Evolutionary conservation across 305 asterid species (phyloP), one percentile per base, ranked within the genome.

Genomic region (Fraxinus angustifolia): DNA sequence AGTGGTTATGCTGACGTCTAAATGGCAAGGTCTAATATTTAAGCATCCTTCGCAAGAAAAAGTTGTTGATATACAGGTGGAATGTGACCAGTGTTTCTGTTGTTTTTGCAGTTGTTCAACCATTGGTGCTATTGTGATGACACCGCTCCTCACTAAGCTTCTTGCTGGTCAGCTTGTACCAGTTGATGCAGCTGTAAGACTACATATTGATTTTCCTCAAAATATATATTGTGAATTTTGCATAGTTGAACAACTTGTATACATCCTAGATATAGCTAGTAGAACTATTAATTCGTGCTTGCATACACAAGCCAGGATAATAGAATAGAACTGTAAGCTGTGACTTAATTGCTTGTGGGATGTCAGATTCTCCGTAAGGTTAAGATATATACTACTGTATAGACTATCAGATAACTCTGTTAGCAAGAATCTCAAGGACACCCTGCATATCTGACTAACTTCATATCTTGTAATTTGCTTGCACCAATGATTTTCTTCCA

Each of bases 161-260:
- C 91, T 95, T 78, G 99, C 99, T 0, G 98, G 98, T 82, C 99
- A 95, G 83, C 98, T 95, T 83, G 99, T 95, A 83, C 99, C 99
- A 3, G 99, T 95, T 79, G 98, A 95, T 90, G 98, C 99, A 31
- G 97, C 97, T 28, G 99, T 95, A 90, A 89, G 97, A 87, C 79
- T 78, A 11, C 81, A 11, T 79, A 75, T 75, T 23, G 19, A 10
- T 75, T 75, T 45, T 23, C n/a, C 21, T 75, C 35, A 17, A 8
- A 19, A 75, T 4, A 11, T 10, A 1, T 60, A 26, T 30, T 40
- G 23, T 14, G 19, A 21, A 38, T 30, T 21, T 75, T 75, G 34
- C 78, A 12, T 40, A 21, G 78, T 42, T 50, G 71, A 82, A 74
- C 35, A 77, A 33, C 34, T 76, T 53, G 11, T 34, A 8, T 70